Evolutionary conservation across 768 basidiomycete species (phyloP).

Genomic region (Mycena alexandri): DNA sequence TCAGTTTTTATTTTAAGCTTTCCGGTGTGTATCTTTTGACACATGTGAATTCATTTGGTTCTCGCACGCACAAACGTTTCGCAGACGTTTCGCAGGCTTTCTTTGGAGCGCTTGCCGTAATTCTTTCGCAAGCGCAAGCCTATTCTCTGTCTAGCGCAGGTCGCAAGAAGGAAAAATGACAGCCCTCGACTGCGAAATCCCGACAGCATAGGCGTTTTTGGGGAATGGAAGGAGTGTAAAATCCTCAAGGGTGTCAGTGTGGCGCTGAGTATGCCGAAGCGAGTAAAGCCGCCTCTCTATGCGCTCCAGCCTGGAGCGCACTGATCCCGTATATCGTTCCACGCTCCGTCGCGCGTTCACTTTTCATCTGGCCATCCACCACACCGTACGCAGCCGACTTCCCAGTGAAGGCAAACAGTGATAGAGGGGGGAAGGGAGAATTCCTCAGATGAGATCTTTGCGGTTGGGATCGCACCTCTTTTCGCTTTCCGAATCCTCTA

Average conservation of each 20-base stretch:
- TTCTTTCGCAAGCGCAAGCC: constrained; percentile 2
- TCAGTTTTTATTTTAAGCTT: constrained; percentile 10
- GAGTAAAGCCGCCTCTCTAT: constrained; percentile 21
- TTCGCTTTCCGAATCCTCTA: constrained; percentile 28
- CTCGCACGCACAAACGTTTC: not conserved
- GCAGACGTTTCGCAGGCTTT: not conserved
- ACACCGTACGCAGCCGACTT: constrained; percentile 8
- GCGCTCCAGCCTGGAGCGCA: constrained; percentile 12
- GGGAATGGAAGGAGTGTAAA: constrained; percentile 27
- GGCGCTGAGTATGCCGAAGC: constrained; percentile 33
- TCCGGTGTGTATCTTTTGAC: constrained; percentile 16
- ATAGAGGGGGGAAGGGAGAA: constrained; percentile 12
- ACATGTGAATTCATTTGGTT: constrained; percentile 5
- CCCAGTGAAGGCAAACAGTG: constrained; percentile 23
- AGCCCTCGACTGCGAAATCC: constrained; percentile 8
- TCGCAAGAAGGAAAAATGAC: constrained; percentile 26
- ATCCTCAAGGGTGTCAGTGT: constrained; percentile 28
- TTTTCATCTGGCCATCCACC: constrained; percentile 5
- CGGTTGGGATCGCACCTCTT: constrained; percentile 17
- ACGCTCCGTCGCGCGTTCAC: not conserved
- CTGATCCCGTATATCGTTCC: constrained; percentile 20
- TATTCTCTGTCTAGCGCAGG: constrained; percentile 16
- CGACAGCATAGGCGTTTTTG: constrained; percentile 32
- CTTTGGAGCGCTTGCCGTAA: constrained; percentile 21
- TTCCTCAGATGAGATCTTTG: constrained; percentile 10